Evolutionary conservation across 2,329 filamentous ascomycete genomes (phyloP).

Genomic region (Penicillium sp.): DNA sequence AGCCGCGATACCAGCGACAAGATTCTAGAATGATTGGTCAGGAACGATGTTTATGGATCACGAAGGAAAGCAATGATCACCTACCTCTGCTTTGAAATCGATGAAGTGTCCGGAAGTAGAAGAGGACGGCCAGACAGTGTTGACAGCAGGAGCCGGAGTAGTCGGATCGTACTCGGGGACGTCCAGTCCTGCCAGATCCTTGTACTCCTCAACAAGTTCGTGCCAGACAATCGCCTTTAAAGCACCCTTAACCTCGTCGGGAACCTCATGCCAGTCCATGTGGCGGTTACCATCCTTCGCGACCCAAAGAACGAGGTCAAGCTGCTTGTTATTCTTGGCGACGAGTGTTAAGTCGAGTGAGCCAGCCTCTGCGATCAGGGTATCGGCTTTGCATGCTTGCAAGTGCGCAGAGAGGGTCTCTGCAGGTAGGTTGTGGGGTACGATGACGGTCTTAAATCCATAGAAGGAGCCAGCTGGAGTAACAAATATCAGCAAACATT

Average conservation of each 20-base stretch:
- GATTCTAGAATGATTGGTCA: slow-evolving; percentile 59
- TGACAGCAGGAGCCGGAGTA: slow-evolving; percentile 51
- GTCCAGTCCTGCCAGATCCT: slow-evolving; percentile 61
- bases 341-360: slow-evolving; percentile 80
- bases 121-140: slow-evolving; percentile 44
- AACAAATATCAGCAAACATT: slow-evolving; percentile 14
- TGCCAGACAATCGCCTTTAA: slow-evolving; percentile 92
- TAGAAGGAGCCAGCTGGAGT: slow-evolving; percentile 80
- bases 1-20: slow-evolving; percentile 84
- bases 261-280: slow-evolving; percentile 93
- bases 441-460: slow-evolving; percentile 78
- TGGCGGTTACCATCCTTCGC: slow-evolving; percentile 88
- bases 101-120: slow-evolving; percentile 69
- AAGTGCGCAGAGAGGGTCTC: slow-evolving; percentile 73
- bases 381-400: slow-evolving; percentile 73
- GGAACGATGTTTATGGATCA: background rate
- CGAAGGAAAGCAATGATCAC: slow-evolving; percentile 5
- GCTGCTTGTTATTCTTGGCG: slow-evolving; percentile 67
- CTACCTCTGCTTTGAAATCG: slow-evolving; percentile 73
- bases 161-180: slow-evolving; percentile 67
- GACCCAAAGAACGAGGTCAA: slow-evolving; percentile 87
- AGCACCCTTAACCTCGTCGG: slow-evolving; percentile 72
- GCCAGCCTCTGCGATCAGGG: slow-evolving; percentile 81
- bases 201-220: slow-evolving; percentile 76
- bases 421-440: slow-evolving; percentile 79